Evolutionary conservation across 2,329 filamentous ascomycete genomes (phyloP).

Genomic region (Corynespora cassiicola): DNA sequence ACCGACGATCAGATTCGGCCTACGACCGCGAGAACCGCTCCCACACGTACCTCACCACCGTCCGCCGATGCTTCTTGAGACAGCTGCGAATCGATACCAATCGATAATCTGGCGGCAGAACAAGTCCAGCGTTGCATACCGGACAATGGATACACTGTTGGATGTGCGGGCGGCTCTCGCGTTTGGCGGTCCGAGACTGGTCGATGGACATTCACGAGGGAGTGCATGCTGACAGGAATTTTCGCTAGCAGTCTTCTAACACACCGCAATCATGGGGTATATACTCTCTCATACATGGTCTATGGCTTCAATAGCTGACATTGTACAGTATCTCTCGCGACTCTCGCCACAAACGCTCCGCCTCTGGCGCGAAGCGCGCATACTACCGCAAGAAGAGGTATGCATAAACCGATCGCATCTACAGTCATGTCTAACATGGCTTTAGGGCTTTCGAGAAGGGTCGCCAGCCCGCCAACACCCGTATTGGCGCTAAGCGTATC

Average conservation of each 20-base stretch:
- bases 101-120: too few species aligned
- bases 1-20: too few species aligned
- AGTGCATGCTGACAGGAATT: conserved; percentile 32
- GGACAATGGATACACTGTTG: too few species aligned
- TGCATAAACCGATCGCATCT: conserved; percentile 66
- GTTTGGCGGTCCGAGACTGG: not conserved
- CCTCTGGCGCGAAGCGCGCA: conserved; percentile 89
- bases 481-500: conserved; percentile 96
- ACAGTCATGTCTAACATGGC: conserved; percentile 68
- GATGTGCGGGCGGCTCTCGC: conserved; percentile 1
- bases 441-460: conserved; percentile 99
- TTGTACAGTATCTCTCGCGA: conserved; percentile 90
- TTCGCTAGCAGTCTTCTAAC: conserved; percentile 50
- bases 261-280: conserved; percentile 61
- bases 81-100: too few species aligned
- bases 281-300: conserved; percentile 20
- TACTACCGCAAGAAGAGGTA: conserved; percentile 66
- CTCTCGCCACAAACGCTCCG: conserved; percentile 99
- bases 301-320: conserved; percentile 42
- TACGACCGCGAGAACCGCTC: too few species aligned
- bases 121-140: too few species aligned
- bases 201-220: conserved; percentile 6
- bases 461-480: conserved; percentile 98
- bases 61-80: too few species aligned
- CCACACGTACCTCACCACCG: too few species aligned